Base-by-base conservation (phyloP, 805 yeast species). In the Lachancea sp. region DNA sequence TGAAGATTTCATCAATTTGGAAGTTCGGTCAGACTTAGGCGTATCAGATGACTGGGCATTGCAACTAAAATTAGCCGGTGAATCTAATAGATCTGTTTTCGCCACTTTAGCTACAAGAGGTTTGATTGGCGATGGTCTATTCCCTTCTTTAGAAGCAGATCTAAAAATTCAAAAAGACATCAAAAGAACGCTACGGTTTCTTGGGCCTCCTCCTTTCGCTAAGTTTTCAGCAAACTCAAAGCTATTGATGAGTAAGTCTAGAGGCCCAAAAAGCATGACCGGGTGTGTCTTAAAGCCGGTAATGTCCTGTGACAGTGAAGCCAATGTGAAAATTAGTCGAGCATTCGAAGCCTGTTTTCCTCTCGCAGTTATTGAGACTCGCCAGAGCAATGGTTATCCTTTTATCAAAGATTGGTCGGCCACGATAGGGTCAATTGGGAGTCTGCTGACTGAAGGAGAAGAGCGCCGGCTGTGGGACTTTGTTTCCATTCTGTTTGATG, bases 401-500 rank as follows among this genome's bases (percentile, higher is more conserved):
- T 32, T 37, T 8, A 63, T 67, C n/a, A 17, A 45, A 1, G 46
- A 63, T 16, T 69, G 63, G 37, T 51, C 64, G 1, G 59, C 74
- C 33, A 53, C 56, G 15, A 54, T 64, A 15, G 48, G 63, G 11
- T 45, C 53, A 33, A 44, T 38, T 38, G 50, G 39, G 31, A 50
- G 22, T 43, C 48, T 47, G 8, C 36, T 47, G 6, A 16, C 37
- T 6, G 28, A 47, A 7, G 44, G 51, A 6, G 23, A 43, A 1
- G 60, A 61, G 8, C 68, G 48, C 21, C 52, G 56, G 3, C 48
- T 71, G 9, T 74, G 87, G 76, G 65, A 68, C n/a, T 63, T 83
- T 31, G 74, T 82, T 1, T 73, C 84, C 1, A 70, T 77, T 16
- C 63, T 88, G 31, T 83, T 83, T 60, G 85, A 78, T 54, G 64